Percentiles rank a stretch among this genome's conserved stretches.
Conservation (phyloP, 164 flowering plant genomes). For the Kalanchoe fedtschenkoi region DNA sequence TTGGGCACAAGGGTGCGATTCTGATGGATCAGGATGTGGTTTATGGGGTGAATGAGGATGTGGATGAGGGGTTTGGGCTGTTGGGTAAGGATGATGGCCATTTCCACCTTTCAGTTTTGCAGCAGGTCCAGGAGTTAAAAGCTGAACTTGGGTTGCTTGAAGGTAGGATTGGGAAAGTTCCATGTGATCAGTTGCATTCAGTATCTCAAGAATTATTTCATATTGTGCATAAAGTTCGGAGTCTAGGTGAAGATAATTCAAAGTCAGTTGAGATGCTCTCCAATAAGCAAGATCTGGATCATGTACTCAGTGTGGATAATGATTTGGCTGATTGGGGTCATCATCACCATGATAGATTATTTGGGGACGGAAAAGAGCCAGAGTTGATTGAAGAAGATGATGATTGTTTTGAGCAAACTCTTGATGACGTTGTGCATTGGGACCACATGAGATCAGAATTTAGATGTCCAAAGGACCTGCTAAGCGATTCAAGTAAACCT, state of each 20-base stretch:
- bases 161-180: constrained; percentile 49
- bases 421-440: constrained; percentile 74
- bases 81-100: constrained; percentile 57
- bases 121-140: constrained; percentile 67
- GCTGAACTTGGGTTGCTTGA: constrained; percentile 63
- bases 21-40: constrained; percentile 61
- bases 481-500: constrained; percentile 58
- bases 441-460: constrained; percentile 64
- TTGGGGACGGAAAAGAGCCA: constrained; percentile 64
- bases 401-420: constrained; percentile 71
- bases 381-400: constrained; percentile 89
- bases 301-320: constrained; percentile 58
- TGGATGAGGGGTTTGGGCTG: constrained; percentile 52
- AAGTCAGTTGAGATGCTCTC: constrained; percentile 38
- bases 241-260: constrained; percentile 46
- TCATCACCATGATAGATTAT: constrained; percentile 47
- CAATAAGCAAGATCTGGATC: constrained; percentile 55
- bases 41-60: constrained; percentile 69
- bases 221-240: constrained; percentile 48
- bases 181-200: constrained; percentile 41
- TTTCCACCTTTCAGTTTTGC: constrained; percentile 47
- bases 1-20: constrained; percentile 68
- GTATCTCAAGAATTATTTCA: constrained; percentile 70
- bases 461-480: constrained; percentile 53
- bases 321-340: constrained; percentile 78